phyloP scores from a whole-genome alignment of 768 basidiomycete genomes.

The Chalciporus piperatus region DNA sequence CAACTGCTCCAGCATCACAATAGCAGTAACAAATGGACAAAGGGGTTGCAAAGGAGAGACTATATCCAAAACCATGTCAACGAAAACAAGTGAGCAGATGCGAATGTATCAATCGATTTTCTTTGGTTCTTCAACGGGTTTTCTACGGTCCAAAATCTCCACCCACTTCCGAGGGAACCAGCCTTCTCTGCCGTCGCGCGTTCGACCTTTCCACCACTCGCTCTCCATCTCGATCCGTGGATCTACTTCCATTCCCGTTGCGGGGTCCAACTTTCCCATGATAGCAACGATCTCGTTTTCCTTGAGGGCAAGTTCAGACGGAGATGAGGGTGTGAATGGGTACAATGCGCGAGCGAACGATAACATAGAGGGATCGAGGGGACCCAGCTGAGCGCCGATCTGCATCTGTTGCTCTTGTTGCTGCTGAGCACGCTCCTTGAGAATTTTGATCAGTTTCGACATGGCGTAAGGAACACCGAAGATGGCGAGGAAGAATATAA shows the following conservation, averaged over 20 bases:
- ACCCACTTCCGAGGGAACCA: constrained; percentile 96
- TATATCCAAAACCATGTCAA: not conserved
- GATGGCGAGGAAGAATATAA: constrained; percentile 91
- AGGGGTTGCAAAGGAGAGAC: not conserved
- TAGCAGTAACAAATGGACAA: no score
- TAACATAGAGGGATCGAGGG: constrained; percentile 75
- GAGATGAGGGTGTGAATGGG: constrained; percentile 70
- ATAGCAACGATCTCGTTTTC: constrained; percentile 94
- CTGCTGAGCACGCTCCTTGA: constrained; percentile 60
- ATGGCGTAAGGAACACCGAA: constrained; percentile 93
- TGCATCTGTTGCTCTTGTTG: constrained; percentile 43
- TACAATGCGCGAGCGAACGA: constrained; percentile 83
- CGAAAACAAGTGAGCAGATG: not conserved
- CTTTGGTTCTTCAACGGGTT: constrained; percentile 35
- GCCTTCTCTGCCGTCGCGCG: constrained; percentile 85
- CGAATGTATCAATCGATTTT: constrained; percentile 34
- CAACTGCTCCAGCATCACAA: no score
- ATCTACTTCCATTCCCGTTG: constrained; percentile 66
- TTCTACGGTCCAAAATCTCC: constrained; percentile 57
- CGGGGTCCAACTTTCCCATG: constrained; percentile 72
- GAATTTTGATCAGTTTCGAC: constrained; percentile 80
- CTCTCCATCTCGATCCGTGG: constrained; percentile 55
- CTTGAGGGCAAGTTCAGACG: constrained; percentile 75
- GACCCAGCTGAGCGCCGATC: constrained; percentile 37
- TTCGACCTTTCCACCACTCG: constrained; percentile 96